Conservation (phyloP, 192 early-diverging fungal genomes). For the Podila clonocystis region DNA sequence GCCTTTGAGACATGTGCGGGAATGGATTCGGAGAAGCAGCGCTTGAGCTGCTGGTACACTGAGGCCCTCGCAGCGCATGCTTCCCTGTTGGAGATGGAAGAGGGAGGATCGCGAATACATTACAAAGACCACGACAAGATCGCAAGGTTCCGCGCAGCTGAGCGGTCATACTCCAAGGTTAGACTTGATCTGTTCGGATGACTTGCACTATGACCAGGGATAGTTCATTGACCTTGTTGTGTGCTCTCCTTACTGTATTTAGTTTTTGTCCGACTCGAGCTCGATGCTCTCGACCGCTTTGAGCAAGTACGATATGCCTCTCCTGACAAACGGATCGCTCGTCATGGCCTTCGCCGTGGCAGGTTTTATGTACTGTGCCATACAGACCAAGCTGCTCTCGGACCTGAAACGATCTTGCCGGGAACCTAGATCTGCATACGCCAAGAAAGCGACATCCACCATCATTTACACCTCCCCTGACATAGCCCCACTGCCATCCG, state of each 20-base stretch:
- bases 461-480: neutral
- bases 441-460: neutral
- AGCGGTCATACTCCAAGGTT: constrained; percentile 28
- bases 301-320: constrained; percentile 51
- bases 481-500: neutral
- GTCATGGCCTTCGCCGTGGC: constrained; percentile 44
- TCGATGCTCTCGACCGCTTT: constrained; percentile 43
- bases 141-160: constrained; percentile 7
- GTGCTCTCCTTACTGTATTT: neutral
- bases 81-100: constrained; percentile 25
- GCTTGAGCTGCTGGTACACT: constrained; percentile 42
- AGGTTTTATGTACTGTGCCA: constrained; percentile 27
- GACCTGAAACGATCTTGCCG: constrained; percentile 35
- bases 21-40: constrained; percentile 18
- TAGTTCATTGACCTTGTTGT: neutral
- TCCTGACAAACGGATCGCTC: constrained; percentile 45
- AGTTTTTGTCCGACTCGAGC: constrained; percentile 50
- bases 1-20: neutral
- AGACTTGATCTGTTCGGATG: too few relatives aligned
- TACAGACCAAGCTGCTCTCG: constrained; percentile 28
- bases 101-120: neutral
- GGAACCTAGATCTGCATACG: neutral
- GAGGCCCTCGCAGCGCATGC: constrained; percentile 39
- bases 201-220: neutral
- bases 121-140: neutral